Base-by-base conservation (phyloP, 345 rosid species). In the Populus simonii region DNA sequence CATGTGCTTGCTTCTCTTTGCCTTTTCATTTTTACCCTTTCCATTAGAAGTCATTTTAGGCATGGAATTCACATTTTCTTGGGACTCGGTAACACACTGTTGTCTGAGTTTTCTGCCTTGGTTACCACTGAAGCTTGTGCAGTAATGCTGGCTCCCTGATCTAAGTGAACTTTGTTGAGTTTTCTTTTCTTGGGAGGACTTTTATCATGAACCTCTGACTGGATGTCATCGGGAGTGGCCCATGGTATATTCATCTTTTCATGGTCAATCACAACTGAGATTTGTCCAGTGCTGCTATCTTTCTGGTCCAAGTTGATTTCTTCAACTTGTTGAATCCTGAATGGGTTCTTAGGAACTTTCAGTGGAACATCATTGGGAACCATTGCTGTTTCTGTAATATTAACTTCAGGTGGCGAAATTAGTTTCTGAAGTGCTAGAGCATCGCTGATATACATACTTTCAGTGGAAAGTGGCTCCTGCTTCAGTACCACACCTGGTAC, bases 331-430 rank as follows among this genome's bases (percentile, higher is more conserved):
- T 85, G 82, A 78, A 82, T 90, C 84, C 80, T 85, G 84, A 91
- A 92, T 6, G 93, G 96, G 67, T 92, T 92, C 80, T 89, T 86
- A 0, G 91, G 92, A 78, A 84, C 76, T 79, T 85, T 81, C 35
- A 68, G 12, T 31, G 73, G 84, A 75, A 71, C 57, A 51, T 59
- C 86, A 35, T 72, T 71, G 0, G 74, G 65, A 75, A 72, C 72
- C 59, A 5, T 70, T 25, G 57, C 8, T 15, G 43, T 71, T 70
- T 78, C 78, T 36, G 68, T 74, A 71, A 35, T 59, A 0, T 41
- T 77, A 66, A 62, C 65, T 74, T 86, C 80, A 20, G 74, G 68
- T 47, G 89, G 89, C 15, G 49, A 74, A 41, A 86, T 74, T 45
- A 92, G 80, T 80, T 84, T 89, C 68, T 86, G 83, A 66, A 93